Evolutionary conservation across 2,329 filamentous ascomycete genomes (phyloP).

Genomic region (Zymoseptoria ardabiliae): DNA sequence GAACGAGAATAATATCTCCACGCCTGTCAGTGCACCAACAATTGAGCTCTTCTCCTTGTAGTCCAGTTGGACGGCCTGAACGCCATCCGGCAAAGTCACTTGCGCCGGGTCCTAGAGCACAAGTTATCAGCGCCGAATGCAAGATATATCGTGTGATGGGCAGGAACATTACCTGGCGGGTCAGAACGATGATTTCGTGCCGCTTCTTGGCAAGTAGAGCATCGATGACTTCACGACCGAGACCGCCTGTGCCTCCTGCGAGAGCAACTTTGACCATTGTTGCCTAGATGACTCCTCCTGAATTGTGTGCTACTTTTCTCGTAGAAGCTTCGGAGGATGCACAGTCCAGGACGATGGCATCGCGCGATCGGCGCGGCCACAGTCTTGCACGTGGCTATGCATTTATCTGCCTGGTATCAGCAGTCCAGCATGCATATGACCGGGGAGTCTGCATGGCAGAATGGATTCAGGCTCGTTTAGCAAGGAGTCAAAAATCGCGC

Average conservation of each 20-base stretch:
- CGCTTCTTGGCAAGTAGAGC: constrained; percentile 41
- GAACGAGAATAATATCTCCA: constrained; percentile 11
- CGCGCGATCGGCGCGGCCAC: no score
- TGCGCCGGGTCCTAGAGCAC: neutral
- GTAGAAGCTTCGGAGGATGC: no score
- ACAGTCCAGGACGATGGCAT: no score
- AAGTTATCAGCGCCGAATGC: neutral
- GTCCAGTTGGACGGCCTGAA: constrained; percentile 3
- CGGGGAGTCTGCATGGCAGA: no score
- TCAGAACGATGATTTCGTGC: constrained; percentile 48
- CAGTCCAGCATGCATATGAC: no score
- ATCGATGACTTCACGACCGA: constrained; percentile 48
- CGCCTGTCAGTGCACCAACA: constrained; percentile 1
- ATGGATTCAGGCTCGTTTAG: no score
- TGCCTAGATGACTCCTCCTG: no score
- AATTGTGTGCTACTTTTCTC: no score
- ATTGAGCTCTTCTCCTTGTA: constrained; percentile 1
- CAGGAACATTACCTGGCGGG: constrained; percentile 34
- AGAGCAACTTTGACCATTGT: constrained; percentile 42
- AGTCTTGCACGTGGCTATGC: no score
- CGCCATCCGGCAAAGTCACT: constrained; percentile 1
- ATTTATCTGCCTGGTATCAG: no score
- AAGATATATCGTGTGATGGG: neutral
- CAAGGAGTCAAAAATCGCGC: no score
- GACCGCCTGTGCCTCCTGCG: constrained; percentile 42